Percentiles rank a stretch among this genome's conserved stretches.
Conservation (phyloP, 768 basidiomycete genomes). For the Postia placenta region DNA sequence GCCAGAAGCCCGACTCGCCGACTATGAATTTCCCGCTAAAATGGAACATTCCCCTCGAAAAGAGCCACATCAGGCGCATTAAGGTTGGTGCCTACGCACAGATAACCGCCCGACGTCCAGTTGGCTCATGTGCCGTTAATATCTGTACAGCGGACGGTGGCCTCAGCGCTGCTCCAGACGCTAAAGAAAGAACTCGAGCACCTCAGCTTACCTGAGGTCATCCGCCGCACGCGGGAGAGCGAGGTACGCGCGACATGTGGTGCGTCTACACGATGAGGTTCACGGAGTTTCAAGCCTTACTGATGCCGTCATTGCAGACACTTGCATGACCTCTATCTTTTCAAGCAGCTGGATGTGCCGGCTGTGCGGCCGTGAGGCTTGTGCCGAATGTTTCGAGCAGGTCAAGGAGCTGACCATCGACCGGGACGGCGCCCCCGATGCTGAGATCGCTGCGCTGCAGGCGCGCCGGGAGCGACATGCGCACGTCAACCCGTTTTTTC, state of each 20-base stretch:
- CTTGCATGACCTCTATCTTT: constrained; percentile 91
- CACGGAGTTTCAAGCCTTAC: constrained; percentile 3
- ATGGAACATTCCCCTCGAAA: constrained; percentile 60
- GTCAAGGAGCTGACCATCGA: constrained; percentile 59
- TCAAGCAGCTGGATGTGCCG: constrained; percentile 87
- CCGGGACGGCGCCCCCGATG: constrained; percentile 38
- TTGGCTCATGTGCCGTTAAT: constrained; percentile 1
- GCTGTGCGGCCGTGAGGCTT: constrained; percentile 86
- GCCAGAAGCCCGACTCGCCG: constrained; percentile 49
- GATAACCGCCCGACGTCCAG: background rate
- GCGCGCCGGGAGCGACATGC: constrained; percentile 53
- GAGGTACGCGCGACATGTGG: constrained; percentile 85
- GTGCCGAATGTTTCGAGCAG: constrained; percentile 73
- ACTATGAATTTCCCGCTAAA: constrained; percentile 55
- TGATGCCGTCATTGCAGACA: constrained; percentile 46
- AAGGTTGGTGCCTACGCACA: constrained; percentile 41
- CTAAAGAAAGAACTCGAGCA: constrained; percentile 62
- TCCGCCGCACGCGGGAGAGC: constrained; percentile 70
- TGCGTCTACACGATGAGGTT: constrained; percentile 30
- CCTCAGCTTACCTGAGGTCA: constrained; percentile 47
- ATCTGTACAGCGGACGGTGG: constrained; percentile 51
- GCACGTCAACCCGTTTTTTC: constrained; percentile 66
- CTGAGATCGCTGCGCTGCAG: constrained; percentile 44
- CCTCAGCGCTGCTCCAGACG: constrained; percentile 59
- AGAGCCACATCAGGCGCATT: constrained; percentile 44